These are phyloP conservation scores for Glycyrrhiza uralensis DNA, from an alignment of 306 rosid genomes.

Conservation along the genomic window DNA sequence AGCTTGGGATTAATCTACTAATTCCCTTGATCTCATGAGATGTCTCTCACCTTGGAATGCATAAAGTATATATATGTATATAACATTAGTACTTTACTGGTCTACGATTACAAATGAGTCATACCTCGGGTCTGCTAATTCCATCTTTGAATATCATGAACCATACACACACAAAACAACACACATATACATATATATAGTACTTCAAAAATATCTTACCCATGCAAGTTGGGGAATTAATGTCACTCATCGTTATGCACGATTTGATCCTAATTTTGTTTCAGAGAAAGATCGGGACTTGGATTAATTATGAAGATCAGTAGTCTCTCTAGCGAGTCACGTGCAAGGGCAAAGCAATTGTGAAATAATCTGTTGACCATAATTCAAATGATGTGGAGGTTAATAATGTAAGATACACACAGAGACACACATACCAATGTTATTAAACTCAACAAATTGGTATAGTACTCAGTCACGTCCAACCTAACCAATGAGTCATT, in stretches of 20 bases:
- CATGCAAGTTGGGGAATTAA: conserved; percentile 20
- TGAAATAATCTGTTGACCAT: too few relatives aligned
- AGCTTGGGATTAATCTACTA: conserved; percentile 58
- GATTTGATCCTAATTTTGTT: conserved; percentile 1
- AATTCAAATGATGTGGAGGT: too few relatives aligned
- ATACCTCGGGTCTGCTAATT: conserved; percentile 47
- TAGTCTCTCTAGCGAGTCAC: too few relatives aligned
- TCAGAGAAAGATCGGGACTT: not conserved
- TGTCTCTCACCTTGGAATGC: conserved; percentile 49
- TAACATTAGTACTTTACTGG: not conserved
- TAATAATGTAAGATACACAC: too few relatives aligned
- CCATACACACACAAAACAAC: not conserved
- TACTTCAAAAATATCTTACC: not conserved
- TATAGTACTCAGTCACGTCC: too few relatives aligned
- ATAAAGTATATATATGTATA: too few relatives aligned
- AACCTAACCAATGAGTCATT: too few relatives aligned
- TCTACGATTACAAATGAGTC: conserved; percentile 21
- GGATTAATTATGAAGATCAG: conserved; percentile 21
- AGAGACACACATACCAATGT: too few relatives aligned
- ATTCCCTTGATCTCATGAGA: conserved; percentile 32
- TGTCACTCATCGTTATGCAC: conserved; percentile 23
- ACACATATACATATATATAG: not conserved
- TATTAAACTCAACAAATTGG: too few relatives aligned
- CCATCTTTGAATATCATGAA: conserved; percentile 54
- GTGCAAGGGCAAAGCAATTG: too few relatives aligned